Evolutionary conservation across 805 yeast species (phyloP).

Genomic region (Priceomyces melissophilus): DNA sequence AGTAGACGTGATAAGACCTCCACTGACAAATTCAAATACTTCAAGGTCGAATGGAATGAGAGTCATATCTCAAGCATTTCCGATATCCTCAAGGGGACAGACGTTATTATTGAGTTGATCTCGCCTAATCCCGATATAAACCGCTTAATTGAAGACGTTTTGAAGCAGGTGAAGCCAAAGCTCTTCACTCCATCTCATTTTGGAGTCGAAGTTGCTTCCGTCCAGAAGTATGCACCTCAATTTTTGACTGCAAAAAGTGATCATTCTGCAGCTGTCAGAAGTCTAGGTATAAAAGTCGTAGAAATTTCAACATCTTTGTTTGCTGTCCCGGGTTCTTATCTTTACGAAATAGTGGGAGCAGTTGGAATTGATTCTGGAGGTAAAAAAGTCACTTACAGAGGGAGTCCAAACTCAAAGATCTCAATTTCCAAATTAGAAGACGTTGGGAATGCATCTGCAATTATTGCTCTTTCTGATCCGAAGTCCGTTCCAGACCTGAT

Average conservation of each 20-base stretch:
- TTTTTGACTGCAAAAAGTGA: constrained; percentile 29
- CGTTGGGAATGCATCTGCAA: constrained; percentile 42
- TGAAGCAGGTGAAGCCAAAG: constrained; percentile 42
- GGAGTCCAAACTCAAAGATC: constrained; percentile 35
- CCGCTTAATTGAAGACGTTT: constrained; percentile 35
- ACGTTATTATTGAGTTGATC: constrained; percentile 48
- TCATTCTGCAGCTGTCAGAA: constrained; percentile 39
- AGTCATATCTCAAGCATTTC: constrained; percentile 23
- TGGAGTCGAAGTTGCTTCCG: constrained; percentile 43
- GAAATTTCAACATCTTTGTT: constrained; percentile 41
- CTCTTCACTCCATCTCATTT: constrained; percentile 60
- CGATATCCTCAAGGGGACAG: constrained; percentile 43
- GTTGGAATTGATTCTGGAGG: constrained; percentile 36
- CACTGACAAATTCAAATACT: constrained; percentile 38
- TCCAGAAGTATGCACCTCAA: constrained; percentile 27
- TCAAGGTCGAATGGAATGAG: constrained; percentile 27
- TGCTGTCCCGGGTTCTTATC: constrained; percentile 29
- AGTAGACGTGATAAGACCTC: constrained; percentile 40
- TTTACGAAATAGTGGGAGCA: constrained; percentile 31
- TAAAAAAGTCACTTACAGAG: constrained; percentile 34
- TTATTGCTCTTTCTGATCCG: constrained; percentile 36
- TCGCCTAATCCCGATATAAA: constrained; percentile 28
- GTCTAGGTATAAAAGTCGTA: constrained; percentile 45
- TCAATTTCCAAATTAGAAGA: constrained; percentile 38
- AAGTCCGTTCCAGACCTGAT: constrained; percentile 41